Conservation (phyloP, 2,329 filamentous ascomycete species). For the Dendrostoma leiphaemia region DNA sequence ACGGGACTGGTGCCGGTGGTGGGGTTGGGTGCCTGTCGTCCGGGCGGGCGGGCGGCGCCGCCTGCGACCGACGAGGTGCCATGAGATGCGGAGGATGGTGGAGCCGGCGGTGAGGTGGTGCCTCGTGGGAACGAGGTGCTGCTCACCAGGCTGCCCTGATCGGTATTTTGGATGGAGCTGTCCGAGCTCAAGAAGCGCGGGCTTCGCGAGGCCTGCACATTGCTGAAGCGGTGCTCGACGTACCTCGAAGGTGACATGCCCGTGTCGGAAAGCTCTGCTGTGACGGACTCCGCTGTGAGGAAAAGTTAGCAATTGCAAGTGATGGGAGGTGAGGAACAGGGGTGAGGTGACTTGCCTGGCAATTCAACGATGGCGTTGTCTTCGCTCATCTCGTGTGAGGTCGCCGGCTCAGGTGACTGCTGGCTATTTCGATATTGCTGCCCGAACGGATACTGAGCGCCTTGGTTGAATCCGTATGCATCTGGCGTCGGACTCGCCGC, state of each 20-base stretch:
- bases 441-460: not conserved
- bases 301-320: not conserved
- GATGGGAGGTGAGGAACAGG: not conserved
- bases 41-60: too few species aligned
- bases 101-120: constrained; percentile 2
- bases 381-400: constrained; percentile 38
- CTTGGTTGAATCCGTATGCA: not conserved
- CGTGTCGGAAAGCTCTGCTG: constrained; percentile 44
- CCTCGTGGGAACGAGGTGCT: constrained; percentile 20
- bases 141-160: constrained; percentile 31
- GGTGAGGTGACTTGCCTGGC: constrained; percentile 35
- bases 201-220: constrained; percentile 24
- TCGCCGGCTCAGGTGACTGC: constrained; percentile 14
- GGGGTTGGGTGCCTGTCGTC: too few species aligned
- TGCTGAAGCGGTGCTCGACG: constrained; percentile 28
- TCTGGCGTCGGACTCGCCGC: constrained; percentile 23
- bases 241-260: constrained; percentile 38
- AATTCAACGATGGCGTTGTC: constrained; percentile 46
- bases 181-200: constrained; percentile 28
- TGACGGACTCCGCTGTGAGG: constrained; percentile 39
- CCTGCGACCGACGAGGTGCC: constrained; percentile 1
- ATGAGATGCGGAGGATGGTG: constrained; percentile 10
- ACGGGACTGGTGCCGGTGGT: not conserved
- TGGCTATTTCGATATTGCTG: constrained; percentile 26
- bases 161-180: constrained; percentile 24